These are phyloP conservation scores for Peribolospora baueri DNA, from an alignment of 768 basidiomycete species.

Conservation along the genomic window DNA sequence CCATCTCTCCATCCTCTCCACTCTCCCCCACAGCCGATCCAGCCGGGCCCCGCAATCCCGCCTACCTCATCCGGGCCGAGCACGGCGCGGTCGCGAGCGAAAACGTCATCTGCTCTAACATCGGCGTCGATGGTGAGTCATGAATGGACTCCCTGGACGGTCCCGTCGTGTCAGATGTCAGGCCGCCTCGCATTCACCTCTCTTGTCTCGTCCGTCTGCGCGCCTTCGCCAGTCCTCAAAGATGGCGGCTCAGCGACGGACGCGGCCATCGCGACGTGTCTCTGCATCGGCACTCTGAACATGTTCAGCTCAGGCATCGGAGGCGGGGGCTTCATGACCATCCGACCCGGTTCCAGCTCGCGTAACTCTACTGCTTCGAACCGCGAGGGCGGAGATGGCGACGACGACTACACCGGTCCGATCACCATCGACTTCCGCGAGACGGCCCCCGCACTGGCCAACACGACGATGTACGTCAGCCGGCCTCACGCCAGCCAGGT, in stretches of 20 bases:
- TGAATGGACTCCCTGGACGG: not conserved
- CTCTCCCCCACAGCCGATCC: constrained; percentile 10
- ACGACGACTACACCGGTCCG: constrained; percentile 4
- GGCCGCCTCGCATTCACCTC: not conserved
- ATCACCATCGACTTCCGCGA: constrained; percentile 59
- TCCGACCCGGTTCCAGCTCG: constrained; percentile 34
- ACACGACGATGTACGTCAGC: constrained; percentile 47
- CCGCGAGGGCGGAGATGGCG: not conserved
- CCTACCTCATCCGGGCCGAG: constrained; percentile 35
- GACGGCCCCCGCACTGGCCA: constrained; percentile 47
- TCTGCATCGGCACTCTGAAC: constrained; percentile 46
- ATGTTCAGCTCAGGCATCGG: constrained; percentile 48
- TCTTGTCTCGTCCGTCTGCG: not conserved
- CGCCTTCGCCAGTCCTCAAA: constrained; percentile 8
- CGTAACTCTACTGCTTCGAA: constrained; percentile 6
- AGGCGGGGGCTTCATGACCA: constrained; percentile 57
- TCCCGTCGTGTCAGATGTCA: not conserved
- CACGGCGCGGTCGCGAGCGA: constrained; percentile 76
- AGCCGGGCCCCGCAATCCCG: constrained; percentile 26
- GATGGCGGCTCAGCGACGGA: constrained; percentile 81
- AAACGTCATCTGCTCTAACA: constrained; percentile 58
- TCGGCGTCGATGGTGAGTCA: constrained; percentile 37
- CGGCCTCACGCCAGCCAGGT: constrained; percentile 31
- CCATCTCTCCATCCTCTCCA: not conserved
- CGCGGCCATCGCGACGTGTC: constrained; percentile 48